Conservation (phyloP, 2,329 filamentous ascomycete species). For the Cytospora schulzeri region DNA sequence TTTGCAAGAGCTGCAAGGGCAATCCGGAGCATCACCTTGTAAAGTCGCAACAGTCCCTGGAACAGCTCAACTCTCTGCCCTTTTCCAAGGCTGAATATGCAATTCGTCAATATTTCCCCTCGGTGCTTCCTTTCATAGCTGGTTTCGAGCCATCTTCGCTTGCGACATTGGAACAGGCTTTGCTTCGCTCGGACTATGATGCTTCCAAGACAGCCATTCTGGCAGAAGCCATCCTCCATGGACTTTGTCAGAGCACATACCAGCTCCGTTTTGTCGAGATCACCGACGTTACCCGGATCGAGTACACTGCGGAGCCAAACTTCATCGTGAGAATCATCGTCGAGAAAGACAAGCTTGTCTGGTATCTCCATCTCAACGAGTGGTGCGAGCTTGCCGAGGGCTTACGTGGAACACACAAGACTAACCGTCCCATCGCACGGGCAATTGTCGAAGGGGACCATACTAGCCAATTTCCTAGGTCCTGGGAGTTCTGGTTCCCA, state of each 20-base stretch:
- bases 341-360: conserved; percentile 16
- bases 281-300: conserved; percentile 23
- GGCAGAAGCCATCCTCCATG: conserved; percentile 11
- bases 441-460: conserved; percentile 11
- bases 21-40: conserved; percentile 42
- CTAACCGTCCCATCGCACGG: conserved; percentile 29
- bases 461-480: conserved; percentile 12
- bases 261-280: conserved; percentile 22
- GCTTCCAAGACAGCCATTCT: neutral
- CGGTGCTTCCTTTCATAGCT: conserved; percentile 1
- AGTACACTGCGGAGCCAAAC: conserved; percentile 20
- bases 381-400: conserved; percentile 11
- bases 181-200: neutral
- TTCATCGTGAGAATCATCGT: conserved; percentile 22
- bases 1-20: conserved; percentile 42
- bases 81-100: conserved; percentile 15
- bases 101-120: conserved; percentile 20
- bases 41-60: conserved; percentile 1
- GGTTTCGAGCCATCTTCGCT: neutral
- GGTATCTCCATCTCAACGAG: conserved; percentile 23
- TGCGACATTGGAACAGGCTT: neutral
- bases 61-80: conserved; percentile 12
- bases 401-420: neutral
- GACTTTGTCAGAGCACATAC: conserved; percentile 20
- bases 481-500: conserved; percentile 21